These are phyloP conservation scores for Pistacia atlantica DNA, from an alignment of 345 rosid genomes.

Conservation along the genomic window DNA sequence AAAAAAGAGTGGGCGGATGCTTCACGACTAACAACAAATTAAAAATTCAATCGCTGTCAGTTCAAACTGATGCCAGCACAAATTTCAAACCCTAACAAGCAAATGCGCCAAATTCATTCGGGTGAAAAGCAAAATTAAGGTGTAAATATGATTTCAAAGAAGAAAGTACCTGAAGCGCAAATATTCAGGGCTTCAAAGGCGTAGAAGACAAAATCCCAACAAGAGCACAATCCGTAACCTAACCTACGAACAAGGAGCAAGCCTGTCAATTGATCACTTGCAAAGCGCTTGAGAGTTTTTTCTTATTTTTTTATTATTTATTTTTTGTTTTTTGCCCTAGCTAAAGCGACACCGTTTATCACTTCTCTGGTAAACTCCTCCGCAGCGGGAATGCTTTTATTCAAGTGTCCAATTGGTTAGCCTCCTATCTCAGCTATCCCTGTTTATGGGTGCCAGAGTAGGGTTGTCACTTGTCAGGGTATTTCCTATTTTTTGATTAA, in stretches of 20 bases:
- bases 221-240: not conserved
- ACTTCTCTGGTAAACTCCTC: not conserved
- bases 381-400: not conserved
- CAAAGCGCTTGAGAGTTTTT: not conserved
- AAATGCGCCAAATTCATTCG: not conserved
- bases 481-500: too few species aligned
- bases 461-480: too few species aligned
- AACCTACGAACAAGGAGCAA: not conserved
- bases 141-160: not conserved
- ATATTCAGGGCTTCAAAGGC: not conserved
- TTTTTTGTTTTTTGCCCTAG: not conserved
- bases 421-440: too few species aligned
- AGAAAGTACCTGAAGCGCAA: not conserved
- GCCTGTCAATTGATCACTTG: not conserved
- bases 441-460: too few species aligned
- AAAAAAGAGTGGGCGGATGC: too few species aligned
- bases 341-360: not conserved
- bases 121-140: not conserved
- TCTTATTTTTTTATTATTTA: not conserved
- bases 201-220: not conserved
- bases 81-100: constrained; percentile 3
- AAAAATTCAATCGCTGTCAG: not conserved
- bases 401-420: not conserved
- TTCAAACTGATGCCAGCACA: not conserved
- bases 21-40: not conserved